Conservation (phyloP, 164 flowering plant species). For the Santalum album region DNA sequence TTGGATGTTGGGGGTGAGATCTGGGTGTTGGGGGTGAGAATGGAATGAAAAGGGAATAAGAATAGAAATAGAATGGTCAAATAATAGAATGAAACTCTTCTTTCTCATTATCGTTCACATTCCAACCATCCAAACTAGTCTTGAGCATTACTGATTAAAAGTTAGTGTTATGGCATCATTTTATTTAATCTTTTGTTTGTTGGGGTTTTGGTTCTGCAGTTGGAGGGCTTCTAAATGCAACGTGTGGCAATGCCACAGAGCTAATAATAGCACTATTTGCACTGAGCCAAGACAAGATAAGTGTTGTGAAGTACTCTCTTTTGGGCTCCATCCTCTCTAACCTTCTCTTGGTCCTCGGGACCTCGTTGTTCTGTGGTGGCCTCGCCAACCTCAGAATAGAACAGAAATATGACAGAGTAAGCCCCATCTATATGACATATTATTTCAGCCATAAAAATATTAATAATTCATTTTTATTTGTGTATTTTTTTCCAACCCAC, state of each 20-base stretch:
- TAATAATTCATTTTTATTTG: too few species aligned
- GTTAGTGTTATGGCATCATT: too few species aligned
- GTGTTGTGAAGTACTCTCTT: conserved; percentile 75
- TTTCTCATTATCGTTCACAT: too few species aligned
- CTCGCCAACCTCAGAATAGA: conserved; percentile 46
- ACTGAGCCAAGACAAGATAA: conserved; percentile 40
- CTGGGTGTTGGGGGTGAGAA: too few species aligned
- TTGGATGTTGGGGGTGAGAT: too few species aligned
- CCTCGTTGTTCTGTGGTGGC: conserved; percentile 86
- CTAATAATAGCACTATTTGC: conserved; percentile 87
- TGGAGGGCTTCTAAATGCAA: conserved; percentile 93
- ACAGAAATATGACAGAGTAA: conserved; percentile 75
- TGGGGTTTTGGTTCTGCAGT: conserved; percentile 25
- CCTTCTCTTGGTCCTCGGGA: conserved; percentile 84
- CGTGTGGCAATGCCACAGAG: conserved; percentile 97
- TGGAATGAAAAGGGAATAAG: too few species aligned
- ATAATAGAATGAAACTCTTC: too few species aligned
- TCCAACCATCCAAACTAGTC: too few species aligned
- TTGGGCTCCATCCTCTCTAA: conserved; percentile 91
- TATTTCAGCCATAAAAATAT: too few species aligned
- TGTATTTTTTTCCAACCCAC: too few species aligned
- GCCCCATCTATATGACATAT: background rate
- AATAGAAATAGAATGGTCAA: too few species aligned
- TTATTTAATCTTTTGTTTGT: background rate
- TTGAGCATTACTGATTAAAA: too few species aligned